These are phyloP conservation scores for Saccharomycopsis microspora DNA, from an alignment of 805 yeast genomes.

Conservation along the genomic window DNA sequence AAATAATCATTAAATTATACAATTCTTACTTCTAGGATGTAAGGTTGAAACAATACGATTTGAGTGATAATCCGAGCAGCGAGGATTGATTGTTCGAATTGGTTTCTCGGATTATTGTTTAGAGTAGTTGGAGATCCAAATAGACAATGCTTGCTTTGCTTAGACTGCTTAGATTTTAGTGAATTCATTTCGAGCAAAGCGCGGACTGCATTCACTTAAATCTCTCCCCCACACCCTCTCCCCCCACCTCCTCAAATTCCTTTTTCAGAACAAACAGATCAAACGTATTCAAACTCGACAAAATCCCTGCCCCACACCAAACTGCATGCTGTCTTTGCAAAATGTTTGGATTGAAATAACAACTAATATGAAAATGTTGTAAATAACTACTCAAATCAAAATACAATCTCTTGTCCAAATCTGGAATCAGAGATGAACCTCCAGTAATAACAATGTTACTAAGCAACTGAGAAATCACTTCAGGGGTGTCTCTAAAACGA, in stretches of 20 bases:
- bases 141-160: no score
- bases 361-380: constrained; percentile 59
- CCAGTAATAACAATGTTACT: constrained; percentile 71
- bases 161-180: no score
- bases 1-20: no score
- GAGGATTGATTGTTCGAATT: no score
- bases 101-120: no score
- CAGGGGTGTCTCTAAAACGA: constrained; percentile 30
- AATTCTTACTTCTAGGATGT: no score
- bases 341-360: constrained; percentile 55
- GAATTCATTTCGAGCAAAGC: no score
- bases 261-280: constrained; percentile 69
- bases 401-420: constrained; percentile 53
- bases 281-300: constrained; percentile 69
- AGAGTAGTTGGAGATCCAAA: no score
- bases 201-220: no score
- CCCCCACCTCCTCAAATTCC: constrained; percentile 47
- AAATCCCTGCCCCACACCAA: constrained; percentile 76
- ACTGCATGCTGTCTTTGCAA: constrained; percentile 56
- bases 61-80: no score
- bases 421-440: constrained; percentile 59
- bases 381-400: constrained; percentile 49
- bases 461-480: constrained; percentile 28
- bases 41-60: no score
- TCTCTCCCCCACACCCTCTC: no score